Conservation (phyloP, 2,329 filamentous ascomycete species). For the Cylindrodendrum hubeiense region DNA sequence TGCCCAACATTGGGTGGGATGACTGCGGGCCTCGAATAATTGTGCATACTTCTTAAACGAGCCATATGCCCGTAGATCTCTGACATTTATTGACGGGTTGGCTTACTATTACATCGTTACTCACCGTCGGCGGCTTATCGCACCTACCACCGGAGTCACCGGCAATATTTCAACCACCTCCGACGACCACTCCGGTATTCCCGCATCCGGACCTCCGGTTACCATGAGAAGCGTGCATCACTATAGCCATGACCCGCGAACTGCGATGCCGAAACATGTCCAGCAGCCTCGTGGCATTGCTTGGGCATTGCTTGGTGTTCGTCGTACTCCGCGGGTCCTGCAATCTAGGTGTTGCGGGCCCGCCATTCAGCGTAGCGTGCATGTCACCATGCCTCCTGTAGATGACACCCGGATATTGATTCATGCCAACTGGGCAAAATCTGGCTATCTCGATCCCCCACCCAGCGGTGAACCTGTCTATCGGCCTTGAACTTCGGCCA, state of each 20-base stretch:
- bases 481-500: background rate
- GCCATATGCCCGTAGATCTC: background rate
- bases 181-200: slow-evolving; percentile 32
- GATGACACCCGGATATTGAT: background rate
- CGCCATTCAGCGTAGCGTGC: background rate
- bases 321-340: background rate
- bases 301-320: background rate
- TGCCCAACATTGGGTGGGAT: background rate
- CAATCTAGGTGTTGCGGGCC: background rate
- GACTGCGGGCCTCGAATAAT: background rate
- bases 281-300: background rate
- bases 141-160: slow-evolving; percentile 14
- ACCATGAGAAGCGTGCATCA: slow-evolving; percentile 9
- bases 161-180: slow-evolving; percentile 28
- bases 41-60: background rate
- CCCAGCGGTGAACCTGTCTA: background rate
- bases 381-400: background rate
- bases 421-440: background rate
- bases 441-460: background rate
- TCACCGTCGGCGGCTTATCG: slow-evolving; percentile 29
- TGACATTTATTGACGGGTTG: background rate
- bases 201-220: slow-evolving; percentile 36
- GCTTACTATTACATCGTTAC: background rate
- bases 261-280: background rate
- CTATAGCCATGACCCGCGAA: background rate